A percentile compares a stretch with the other conserved stretches of the same genome.
phyloP scores from a whole-genome alignment of 805 yeast genomes.

The Wickerhamomyces canadensis region DNA sequence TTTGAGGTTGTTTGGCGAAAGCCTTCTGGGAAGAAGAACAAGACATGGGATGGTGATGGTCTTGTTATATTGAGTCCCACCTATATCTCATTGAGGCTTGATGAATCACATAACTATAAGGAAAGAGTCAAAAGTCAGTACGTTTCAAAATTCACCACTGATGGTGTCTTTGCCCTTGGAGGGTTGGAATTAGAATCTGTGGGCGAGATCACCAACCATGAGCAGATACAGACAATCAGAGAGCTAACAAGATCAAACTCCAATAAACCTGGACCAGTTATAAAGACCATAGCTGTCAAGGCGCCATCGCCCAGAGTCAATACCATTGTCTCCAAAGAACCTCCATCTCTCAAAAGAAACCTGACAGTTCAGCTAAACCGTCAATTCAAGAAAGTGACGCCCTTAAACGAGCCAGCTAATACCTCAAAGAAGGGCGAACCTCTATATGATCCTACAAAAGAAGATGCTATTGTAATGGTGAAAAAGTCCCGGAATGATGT shows the following conservation, averaged over 20 bases:
- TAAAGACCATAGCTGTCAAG: not conserved
- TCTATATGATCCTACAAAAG: slow-evolving; percentile 31
- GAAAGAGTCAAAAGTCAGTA: slow-evolving; percentile 17
- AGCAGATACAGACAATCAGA: slow-evolving; percentile 18
- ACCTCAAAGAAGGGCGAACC: slow-evolving; percentile 24
- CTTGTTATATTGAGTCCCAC: slow-evolving; percentile 31
- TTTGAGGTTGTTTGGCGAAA: slow-evolving; percentile 43
- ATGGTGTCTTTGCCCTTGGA: slow-evolving; percentile 45
- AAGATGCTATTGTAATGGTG: slow-evolving; percentile 39
- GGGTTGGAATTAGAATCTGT: slow-evolving; percentile 60
- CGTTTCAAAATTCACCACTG: slow-evolving; percentile 24
- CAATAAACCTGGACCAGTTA: not conserved
- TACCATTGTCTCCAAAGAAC: slow-evolving; percentile 7
- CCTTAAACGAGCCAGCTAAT: slow-evolving; percentile 13
- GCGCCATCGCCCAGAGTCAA: not conserved
- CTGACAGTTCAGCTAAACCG: slow-evolving; percentile 12
- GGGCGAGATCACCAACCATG: slow-evolving; percentile 30
- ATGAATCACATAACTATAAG: slow-evolving; percentile 26
- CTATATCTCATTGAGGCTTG: slow-evolving; percentile 26
- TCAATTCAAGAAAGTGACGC: slow-evolving; percentile 21
- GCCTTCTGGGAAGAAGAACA: slow-evolving; percentile 68
- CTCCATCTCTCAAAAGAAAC: slow-evolving; percentile 2
- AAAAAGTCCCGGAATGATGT: slow-evolving; percentile 21
- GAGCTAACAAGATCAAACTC: slow-evolving; percentile 8
- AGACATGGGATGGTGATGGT: slow-evolving; percentile 96